Conservation (phyloP, 352 stramenopile species). For the Sclerospora graminicola region DNA sequence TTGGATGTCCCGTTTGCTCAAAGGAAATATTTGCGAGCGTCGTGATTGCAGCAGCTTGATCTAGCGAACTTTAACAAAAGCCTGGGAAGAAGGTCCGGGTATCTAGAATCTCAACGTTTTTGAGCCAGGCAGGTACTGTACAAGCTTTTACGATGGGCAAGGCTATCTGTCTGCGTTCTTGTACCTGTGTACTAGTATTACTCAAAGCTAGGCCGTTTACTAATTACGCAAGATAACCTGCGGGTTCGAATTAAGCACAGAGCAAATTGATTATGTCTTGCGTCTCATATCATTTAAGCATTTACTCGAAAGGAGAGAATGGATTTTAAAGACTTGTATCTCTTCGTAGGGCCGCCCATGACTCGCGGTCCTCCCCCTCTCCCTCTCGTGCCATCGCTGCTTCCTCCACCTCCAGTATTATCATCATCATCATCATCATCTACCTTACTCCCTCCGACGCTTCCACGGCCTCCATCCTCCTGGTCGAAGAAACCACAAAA, state of each 20-base stretch:
- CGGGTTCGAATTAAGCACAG: not conserved
- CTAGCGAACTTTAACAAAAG: not conserved
- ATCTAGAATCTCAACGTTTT: too few relatives aligned
- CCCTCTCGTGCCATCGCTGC: slow-evolving; percentile 6
- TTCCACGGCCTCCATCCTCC: slow-evolving; percentile 7
- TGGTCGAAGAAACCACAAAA: slow-evolving; percentile 9
- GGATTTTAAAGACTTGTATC: slow-evolving; percentile 20
- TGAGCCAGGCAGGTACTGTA: not conserved
- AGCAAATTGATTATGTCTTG: too few relatives aligned
- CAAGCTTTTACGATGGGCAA: not conserved
- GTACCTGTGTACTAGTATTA: too few relatives aligned
- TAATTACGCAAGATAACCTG: not conserved
- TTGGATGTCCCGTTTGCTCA: slow-evolving; percentile 5
- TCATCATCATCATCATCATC: not conserved
- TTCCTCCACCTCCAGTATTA: slow-evolving; percentile 1
- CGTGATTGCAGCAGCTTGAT: slow-evolving; percentile 3
- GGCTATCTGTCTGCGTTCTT: too few relatives aligned
- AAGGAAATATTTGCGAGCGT: not conserved
- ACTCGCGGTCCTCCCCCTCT: slow-evolving; percentile 16
- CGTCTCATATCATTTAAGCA: slow-evolving; percentile 8
- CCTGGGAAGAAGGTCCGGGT: too few relatives aligned
- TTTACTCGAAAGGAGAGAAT: slow-evolving; percentile 9
- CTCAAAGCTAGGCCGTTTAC: not conserved
- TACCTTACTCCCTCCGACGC: slow-evolving; percentile 8
- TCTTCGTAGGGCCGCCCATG: slow-evolving; percentile 22